Conservation (phyloP, 371 early-diverging fungal species). For the Mucor piriformis region DNA sequence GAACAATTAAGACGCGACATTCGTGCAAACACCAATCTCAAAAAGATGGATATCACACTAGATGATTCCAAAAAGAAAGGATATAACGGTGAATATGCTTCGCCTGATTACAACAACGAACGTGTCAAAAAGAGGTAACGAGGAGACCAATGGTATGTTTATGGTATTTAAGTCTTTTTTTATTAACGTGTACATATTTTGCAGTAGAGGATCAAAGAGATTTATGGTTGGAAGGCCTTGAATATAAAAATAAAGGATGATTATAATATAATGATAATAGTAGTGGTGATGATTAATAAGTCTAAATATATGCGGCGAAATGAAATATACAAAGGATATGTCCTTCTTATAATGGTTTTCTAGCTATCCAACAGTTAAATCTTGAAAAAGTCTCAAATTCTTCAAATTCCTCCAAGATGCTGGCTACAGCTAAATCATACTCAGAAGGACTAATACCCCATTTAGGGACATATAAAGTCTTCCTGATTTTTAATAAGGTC, state of each 20-base stretch:
- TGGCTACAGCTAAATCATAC: constrained; percentile 45
- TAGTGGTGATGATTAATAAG: constrained; percentile 1
- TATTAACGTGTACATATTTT: constrained; percentile 52
- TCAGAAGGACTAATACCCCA: constrained; percentile 51
- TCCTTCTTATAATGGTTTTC: constrained; percentile 23
- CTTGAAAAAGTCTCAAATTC: constrained; percentile 47
- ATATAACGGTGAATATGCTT: constrained; percentile 6
- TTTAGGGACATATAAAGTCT: constrained; percentile 29
- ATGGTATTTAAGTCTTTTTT: neutral
- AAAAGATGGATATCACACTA: constrained; percentile 15
- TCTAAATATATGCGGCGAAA: neutral
- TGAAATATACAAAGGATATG: neutral
- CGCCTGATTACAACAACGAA: constrained; percentile 18
- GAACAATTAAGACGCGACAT: constrained; percentile 52
- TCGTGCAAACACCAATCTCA: constrained; percentile 22
- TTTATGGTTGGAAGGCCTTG: constrained; percentile 37
- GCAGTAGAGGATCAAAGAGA: constrained; percentile 43
- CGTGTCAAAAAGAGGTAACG: constrained; percentile 25
- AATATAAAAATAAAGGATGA: neutral
- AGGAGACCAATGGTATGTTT: neutral
- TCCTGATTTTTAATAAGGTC: constrained; percentile 37
- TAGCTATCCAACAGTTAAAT: constrained; percentile 45
- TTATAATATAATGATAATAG: neutral
- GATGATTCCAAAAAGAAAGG: constrained; percentile 20
- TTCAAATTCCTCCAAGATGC: constrained; percentile 50